Evolutionary conservation across 2,329 filamentous ascomycete genomes (phyloP), one percentile per base, ranked within the genome.

Genomic region (Epichloe elymi): DNA sequence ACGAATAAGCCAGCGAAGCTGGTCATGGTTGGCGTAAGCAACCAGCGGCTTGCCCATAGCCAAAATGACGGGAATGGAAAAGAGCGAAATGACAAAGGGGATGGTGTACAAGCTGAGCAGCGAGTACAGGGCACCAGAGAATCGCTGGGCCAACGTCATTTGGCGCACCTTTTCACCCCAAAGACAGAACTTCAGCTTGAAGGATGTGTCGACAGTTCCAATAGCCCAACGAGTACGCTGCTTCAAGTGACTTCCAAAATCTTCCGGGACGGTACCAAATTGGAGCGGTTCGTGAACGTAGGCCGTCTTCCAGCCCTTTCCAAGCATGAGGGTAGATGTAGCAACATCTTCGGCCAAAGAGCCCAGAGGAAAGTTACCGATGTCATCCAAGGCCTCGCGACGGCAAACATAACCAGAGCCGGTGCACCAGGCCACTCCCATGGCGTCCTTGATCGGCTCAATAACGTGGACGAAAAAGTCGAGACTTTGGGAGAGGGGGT

Each of bases 341-440:
- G 72, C 74, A 2, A 79, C 73, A 58, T 84, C 80, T 60, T 84
- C 80, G 4, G 77, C 74, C 7, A 83, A 65, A 4, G 76, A 80
- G 14, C 74, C 77, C 1, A 76, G 70, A 0, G 79, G 80, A 55
- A 80, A 83, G 56, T 79, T 77, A 57, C 78, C 80, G 53, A 83
- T 81, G 19, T 75, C 70, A 17, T 79, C 74, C 4, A 84, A 67
- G 5, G 80, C 80, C 49, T 72, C 64, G n/a, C 79, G 76, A 3
- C 79, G 76, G 30, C 75, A 71, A 4, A 79, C 66, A 56, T 80
- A 83, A 6, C 80, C 80, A 5, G 79, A 82, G 4, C 80, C 80
- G n/a, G 76, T 79, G 57, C 78, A 82, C 73, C 78, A 80, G n/a
- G 78, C 78, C 4, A 78, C 75, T 47, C 74, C 70, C 43, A 74